Evolutionary conservation across 352 stramenopile species (phyloP), one percentile per base, ranked within the genome.

Genomic region (Phytopythium litorale): DNA sequence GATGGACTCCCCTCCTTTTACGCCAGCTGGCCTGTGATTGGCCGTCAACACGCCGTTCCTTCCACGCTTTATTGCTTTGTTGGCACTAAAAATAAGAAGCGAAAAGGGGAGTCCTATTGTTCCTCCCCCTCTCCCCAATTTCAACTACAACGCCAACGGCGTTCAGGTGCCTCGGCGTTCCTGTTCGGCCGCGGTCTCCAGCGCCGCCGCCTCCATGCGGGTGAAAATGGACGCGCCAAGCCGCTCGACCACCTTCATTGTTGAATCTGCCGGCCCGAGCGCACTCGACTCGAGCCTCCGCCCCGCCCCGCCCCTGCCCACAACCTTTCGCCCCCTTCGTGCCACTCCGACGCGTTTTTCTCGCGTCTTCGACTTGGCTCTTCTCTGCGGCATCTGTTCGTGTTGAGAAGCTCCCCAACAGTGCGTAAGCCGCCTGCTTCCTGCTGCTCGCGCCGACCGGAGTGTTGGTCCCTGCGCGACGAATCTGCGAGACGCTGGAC

Each of bases 201-300:
- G 35, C 35, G 35, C 35, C 33, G 4, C 33, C 35, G 35, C 35
- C 35, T 40, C 16, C 35, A 40, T 40, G 35, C 35, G 12, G 16
- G 12, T 42, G 35, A 11, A 40, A 40, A 40, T 11, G 9, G 12
- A 40, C 6, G 12, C 12, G 35, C 35, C 35, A 16, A 32, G 35
- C 35, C 35, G 1, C 35, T 50, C n/a, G 43, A 28, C 19, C 48
- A 37, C 38, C n/a, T 23, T 70, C 73, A 81, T 82, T 84, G 71
- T 81, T 84, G 71, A 84, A 71, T 82, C 78, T 73, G 71, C 73
- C 46, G 19, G 32, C 53, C 52, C 64, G 33, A 59, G 65, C 48
- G 38, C 58, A 58, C 30, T 51, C 45, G 33, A 35, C 30, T 51
- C 45, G 33, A 35, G 60, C 21, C 55, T 52, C 45, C 45, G 21